Conservation (phyloP, 2,329 filamentous ascomycete genomes). For the Colletotrichum sp. region DNA sequence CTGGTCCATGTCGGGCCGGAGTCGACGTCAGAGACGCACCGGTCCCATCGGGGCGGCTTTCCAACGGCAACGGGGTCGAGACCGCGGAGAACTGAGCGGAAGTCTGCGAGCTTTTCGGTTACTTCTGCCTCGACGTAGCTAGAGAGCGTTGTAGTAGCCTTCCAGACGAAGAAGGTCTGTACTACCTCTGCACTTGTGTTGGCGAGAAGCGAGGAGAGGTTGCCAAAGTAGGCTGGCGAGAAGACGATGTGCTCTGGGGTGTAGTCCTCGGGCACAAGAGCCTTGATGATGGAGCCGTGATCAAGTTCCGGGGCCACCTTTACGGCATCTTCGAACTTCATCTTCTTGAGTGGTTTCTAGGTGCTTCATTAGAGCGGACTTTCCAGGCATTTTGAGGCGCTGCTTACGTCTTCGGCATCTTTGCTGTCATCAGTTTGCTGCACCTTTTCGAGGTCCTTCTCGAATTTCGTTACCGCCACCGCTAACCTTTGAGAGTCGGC, state of each 20-base stretch:
- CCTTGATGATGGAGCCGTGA: slow-evolving; percentile 55
- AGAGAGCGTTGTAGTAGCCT: slow-evolving; percentile 58
- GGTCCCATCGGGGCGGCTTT: slow-evolving; percentile 67
- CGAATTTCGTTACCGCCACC: not conserved
- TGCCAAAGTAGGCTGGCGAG: slow-evolving; percentile 64
- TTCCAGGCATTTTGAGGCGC: not conserved
- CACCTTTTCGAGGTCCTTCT: not conserved
- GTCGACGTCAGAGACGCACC: slow-evolving; percentile 64
- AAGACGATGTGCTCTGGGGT: slow-evolving; percentile 36
- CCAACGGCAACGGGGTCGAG: slow-evolving; percentile 31
- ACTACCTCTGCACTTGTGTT: slow-evolving; percentile 59
- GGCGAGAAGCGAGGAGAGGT: slow-evolving; percentile 59
- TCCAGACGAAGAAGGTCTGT: slow-evolving; percentile 68
- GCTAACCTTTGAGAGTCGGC: not conserved
- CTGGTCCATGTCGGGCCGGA: slow-evolving; percentile 12
- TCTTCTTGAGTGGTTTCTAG: slow-evolving; percentile 19
- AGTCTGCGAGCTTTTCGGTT: slow-evolving; percentile 61
- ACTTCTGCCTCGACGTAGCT: slow-evolving; percentile 61
- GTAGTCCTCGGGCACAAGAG: slow-evolving; percentile 53
- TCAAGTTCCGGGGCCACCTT: slow-evolving; percentile 61
- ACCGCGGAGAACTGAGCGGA: slow-evolving; percentile 31
- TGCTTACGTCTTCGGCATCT: slow-evolving; percentile 45
- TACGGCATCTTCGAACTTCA: slow-evolving; percentile 53
- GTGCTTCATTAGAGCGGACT: too few species aligned
- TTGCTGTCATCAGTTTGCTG: slow-evolving; percentile 23